These are phyloP conservation scores for Tuber microsphaerosporum DNA, from an alignment of 495 filamentous ascomycete species.

Conservation along the genomic window DNA sequence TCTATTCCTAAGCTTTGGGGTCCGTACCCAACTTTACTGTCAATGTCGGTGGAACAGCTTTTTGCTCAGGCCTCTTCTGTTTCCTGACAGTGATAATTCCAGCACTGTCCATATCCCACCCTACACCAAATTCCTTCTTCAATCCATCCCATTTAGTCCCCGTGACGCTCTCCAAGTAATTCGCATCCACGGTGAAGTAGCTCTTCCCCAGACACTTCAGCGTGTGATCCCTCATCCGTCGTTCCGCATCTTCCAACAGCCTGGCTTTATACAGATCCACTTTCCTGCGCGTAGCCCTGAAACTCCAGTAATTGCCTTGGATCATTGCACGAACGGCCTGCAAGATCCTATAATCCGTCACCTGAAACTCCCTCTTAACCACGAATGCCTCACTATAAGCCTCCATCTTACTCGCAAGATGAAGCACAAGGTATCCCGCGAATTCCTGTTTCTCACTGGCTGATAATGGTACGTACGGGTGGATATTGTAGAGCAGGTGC, in stretches of 20 bases:
- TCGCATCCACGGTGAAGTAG: constrained; percentile 65
- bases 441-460: constrained; percentile 67
- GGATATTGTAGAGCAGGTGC: constrained; percentile 65
- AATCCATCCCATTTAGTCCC: constrained; percentile 62
- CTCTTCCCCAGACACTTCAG: constrained; percentile 75
- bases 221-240: constrained; percentile 60
- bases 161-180: constrained; percentile 58
- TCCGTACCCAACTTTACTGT: constrained; percentile 11
- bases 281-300: constrained; percentile 60
- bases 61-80: constrained; percentile 47
- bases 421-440: constrained; percentile 71
- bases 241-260: constrained; percentile 73
- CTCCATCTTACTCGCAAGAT: constrained; percentile 77
- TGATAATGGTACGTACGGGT: constrained; percentile 57
- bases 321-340: constrained; percentile 62
- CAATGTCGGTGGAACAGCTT: constrained; percentile 6
- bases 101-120: constrained; percentile 64
- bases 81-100: constrained; percentile 64
- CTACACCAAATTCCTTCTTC: constrained; percentile 57
- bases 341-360: constrained; percentile 58
- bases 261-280: constrained; percentile 70
- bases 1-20: constrained; percentile 30
- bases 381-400: constrained; percentile 65
- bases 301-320: constrained; percentile 73
- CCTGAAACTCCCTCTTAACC: constrained; percentile 51